Evolutionary conservation across 2,329 filamentous ascomycete species (phyloP).

Genomic region (Penicillium crustosum): DNA sequence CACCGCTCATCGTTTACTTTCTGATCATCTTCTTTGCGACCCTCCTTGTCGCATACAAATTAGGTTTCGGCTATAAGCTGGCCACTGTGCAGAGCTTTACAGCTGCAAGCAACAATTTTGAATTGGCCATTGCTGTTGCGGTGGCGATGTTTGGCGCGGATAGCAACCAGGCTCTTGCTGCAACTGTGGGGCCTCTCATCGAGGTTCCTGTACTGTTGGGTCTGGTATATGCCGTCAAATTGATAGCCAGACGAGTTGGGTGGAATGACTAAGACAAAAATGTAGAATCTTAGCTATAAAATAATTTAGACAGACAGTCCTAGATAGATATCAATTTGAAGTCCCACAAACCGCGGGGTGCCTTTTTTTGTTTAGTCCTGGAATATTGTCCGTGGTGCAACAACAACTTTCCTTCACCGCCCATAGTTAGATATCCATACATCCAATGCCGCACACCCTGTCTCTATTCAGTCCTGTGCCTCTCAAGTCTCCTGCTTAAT

Average conservation of each 20-base stretch:
- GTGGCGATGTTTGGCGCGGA: constrained; percentile 75
- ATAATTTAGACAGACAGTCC: too few species aligned
- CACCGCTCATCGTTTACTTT: constrained; percentile 82
- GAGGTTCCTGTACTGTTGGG: constrained; percentile 80
- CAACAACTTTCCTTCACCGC: too few species aligned
- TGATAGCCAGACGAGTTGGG: constrained; percentile 26
- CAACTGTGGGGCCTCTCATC: constrained; percentile 80
- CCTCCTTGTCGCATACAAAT: constrained; percentile 58
- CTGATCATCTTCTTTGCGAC: constrained; percentile 70
- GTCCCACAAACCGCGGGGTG: too few species aligned
- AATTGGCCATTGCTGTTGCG: constrained; percentile 84
- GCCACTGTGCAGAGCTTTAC: constrained; percentile 80
- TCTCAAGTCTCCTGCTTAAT: neutral
- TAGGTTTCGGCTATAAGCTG: constrained; percentile 73
- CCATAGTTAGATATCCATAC: too few species aligned
- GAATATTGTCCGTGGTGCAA: too few species aligned
- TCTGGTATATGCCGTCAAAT: constrained; percentile 69
- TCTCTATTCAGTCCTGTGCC: neutral
- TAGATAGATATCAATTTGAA: too few species aligned
- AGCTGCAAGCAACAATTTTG: constrained; percentile 90
- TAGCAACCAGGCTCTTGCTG: constrained; percentile 76
- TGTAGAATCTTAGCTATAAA: too few species aligned
- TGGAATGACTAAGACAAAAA: constrained; percentile 13
- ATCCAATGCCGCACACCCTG: neutral
- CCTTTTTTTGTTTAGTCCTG: too few species aligned